phyloP scores from a whole-genome alignment of 2,329 filamentous ascomycete species.

The Fusarium cyanostomum region DNA sequence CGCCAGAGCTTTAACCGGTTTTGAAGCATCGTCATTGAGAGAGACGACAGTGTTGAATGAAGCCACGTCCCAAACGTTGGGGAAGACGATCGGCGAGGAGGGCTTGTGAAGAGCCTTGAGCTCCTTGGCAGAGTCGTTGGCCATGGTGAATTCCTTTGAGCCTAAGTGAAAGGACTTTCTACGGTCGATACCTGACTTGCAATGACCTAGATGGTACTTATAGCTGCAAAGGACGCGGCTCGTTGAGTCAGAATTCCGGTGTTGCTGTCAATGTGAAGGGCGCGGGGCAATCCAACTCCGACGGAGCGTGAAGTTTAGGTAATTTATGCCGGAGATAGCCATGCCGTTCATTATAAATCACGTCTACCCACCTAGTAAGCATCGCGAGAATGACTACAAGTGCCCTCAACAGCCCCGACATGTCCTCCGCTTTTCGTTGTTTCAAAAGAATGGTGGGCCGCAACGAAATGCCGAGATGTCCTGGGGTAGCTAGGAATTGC shows the following conservation, averaged over 20 bases:
- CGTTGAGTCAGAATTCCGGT: slow-evolving; percentile 2
- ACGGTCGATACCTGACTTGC: not conserved
- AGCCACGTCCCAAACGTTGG: slow-evolving; percentile 65
- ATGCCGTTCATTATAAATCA: not conserved
- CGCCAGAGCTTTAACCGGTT: slow-evolving; percentile 56
- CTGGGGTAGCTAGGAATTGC: slow-evolving; percentile 13
- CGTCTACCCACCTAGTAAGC: not conserved
- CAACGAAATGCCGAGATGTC: not conserved
- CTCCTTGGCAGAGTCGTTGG: slow-evolving; percentile 48
- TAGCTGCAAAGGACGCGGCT: not conserved
- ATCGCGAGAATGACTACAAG: not conserved
- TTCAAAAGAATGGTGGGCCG: not conserved
- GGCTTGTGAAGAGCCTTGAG: slow-evolving; percentile 60
- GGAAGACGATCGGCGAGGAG: slow-evolving; percentile 60
- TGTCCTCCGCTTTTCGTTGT: not conserved
- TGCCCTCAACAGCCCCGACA: not conserved
- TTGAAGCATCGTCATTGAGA: slow-evolving; percentile 48
- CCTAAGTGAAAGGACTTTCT: too few relatives aligned
- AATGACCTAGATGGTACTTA: not conserved
- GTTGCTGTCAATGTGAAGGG: slow-evolving; percentile 29
- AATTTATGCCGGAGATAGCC: not conserved
- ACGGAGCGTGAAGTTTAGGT: not conserved
- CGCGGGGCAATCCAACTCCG: slow-evolving; percentile 18
- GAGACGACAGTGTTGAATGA: slow-evolving; percentile 57
- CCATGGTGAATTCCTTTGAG: slow-evolving; percentile 18